A percentile compares a stretch with the other conserved stretches of the same genome.
These are phyloP conservation scores for Entophlyctis luteolus DNA, from an alignment of 192 early-diverging fungal genomes.

Conservation along the genomic window DNA sequence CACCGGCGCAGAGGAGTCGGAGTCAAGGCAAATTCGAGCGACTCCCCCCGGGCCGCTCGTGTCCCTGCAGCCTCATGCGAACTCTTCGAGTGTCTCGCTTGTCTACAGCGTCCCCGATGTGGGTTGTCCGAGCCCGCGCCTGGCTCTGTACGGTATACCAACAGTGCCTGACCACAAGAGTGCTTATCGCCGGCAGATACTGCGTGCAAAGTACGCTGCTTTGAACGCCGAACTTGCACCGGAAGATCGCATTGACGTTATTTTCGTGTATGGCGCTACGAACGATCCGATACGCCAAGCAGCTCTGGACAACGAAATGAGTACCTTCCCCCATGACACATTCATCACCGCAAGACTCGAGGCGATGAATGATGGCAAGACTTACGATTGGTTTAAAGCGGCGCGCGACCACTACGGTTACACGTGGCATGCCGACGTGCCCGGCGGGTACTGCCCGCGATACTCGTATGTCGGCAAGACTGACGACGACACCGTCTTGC, in stretches of 20 bases:
- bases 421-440: background rate
- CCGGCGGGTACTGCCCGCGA: background rate
- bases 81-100: too few relatives aligned
- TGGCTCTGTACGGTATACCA: conserved; percentile 8
- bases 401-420: background rate
- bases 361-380: conserved; percentile 4
- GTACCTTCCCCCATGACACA: background rate
- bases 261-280: background rate
- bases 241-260: background rate
- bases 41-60: too few relatives aligned
- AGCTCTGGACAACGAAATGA: background rate
- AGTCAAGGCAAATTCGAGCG: too few relatives aligned
- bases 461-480: conserved; percentile 3
- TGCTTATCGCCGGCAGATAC: background rate
- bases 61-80: too few relatives aligned
- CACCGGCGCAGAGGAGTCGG: too few relatives aligned
- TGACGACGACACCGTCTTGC: conserved; percentile 12
- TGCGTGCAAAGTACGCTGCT: conserved; percentile 2
- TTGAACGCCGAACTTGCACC: background rate
- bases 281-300: background rate
- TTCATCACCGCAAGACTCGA: background rate
- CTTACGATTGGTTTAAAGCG: conserved; percentile 6
- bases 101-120: too few relatives aligned
- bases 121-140: background rate
- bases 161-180: background rate